These are phyloP conservation scores for Wickerhamiella vanderwaltii DNA, from an alignment of 805 yeast genomes.

Conservation along the genomic window DNA sequence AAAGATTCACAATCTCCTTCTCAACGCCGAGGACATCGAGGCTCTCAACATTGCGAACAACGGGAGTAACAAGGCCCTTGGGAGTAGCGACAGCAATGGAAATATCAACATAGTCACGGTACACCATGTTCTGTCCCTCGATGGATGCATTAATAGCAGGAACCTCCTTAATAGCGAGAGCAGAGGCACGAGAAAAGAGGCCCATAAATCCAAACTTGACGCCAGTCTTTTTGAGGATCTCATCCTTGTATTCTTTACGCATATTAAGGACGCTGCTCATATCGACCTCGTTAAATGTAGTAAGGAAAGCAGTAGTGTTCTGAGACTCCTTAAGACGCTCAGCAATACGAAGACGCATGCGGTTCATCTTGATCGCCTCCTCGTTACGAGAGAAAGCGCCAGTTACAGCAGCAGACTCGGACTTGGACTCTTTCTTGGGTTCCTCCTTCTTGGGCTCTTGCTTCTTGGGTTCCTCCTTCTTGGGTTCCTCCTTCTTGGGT, in stretches of 20 bases:
- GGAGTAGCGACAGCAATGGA: constrained; percentile 98
- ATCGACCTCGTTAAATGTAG: constrained; percentile 97
- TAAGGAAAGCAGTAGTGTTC: constrained; percentile 95
- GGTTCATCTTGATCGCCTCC: constrained; percentile 93
- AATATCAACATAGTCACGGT: constrained; percentile 91
- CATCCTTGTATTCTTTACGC: constrained; percentile 96
- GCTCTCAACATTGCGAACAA: constrained; percentile 93
- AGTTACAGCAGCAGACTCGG: constrained; percentile 25
- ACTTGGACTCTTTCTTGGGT: constrained; percentile 15
- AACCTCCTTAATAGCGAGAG: constrained; percentile 84
- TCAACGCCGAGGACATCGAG: constrained; percentile 80
- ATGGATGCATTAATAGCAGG: constrained; percentile 95
- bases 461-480: constrained; percentile 27
- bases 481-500: constrained; percentile 27
- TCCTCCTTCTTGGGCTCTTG: constrained; percentile 24
- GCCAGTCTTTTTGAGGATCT: constrained; percentile 84
- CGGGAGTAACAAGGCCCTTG: constrained; percentile 97
- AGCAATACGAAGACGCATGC: constrained; percentile 98
- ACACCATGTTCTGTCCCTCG: constrained; percentile 62
- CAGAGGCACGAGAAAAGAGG: constrained; percentile 85
- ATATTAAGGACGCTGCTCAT: constrained; percentile 84
- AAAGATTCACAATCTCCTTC: constrained; percentile 66
- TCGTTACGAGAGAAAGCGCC: constrained; percentile 65
- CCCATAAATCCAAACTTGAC: constrained; percentile 98
- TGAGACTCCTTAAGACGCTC: constrained; percentile 98